Percentiles rank a stretch among this genome's conserved stretches.
Evolutionary conservation across 176 grass and related monocot species (phyloP).

Genomic region (Elymus sibiricus): DNA sequence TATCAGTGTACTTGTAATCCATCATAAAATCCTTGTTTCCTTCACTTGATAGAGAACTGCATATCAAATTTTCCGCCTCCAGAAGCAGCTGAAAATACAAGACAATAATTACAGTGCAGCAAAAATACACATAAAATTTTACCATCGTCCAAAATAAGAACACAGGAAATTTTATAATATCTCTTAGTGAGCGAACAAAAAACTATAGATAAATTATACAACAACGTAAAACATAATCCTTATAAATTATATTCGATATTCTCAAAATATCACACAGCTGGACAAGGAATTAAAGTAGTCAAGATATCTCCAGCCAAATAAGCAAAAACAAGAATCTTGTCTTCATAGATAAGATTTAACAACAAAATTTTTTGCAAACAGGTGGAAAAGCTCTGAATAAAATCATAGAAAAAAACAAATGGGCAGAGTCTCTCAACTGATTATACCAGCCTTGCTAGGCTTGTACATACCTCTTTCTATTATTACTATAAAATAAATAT

Average conservation of each 20-base stretch:
- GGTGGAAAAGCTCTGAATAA: not conserved
- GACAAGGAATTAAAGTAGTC: not conserved
- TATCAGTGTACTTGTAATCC: conserved; percentile 66
- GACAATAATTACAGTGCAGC: conserved; percentile 31
- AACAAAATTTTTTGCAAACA: not conserved
- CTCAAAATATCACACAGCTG: conserved; percentile 12
- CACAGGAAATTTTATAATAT: conserved; percentile 6
- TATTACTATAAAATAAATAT: conserved; percentile 1
- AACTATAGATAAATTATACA: not conserved
- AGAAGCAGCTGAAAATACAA: conserved; percentile 85
- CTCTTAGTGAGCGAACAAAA: not conserved
- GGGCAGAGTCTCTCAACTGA: not conserved
- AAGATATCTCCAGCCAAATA: not conserved
- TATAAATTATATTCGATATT: not conserved
- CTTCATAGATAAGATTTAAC: conserved; percentile 4
- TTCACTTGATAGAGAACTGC: conserved; percentile 46
- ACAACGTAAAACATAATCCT: conserved; percentile 3
- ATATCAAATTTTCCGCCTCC: conserved; percentile 79
- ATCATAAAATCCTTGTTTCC: conserved; percentile 64
- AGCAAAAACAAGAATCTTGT: not conserved
- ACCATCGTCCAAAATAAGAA: not conserved
- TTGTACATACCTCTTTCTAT: not conserved
- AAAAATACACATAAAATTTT: conserved; percentile 15
- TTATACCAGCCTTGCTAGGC: not conserved
- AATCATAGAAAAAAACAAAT: conserved; percentile 18